Conservation (phyloP, 2,329 filamentous ascomycete species). For the Cyclaneusma minus region DNA sequence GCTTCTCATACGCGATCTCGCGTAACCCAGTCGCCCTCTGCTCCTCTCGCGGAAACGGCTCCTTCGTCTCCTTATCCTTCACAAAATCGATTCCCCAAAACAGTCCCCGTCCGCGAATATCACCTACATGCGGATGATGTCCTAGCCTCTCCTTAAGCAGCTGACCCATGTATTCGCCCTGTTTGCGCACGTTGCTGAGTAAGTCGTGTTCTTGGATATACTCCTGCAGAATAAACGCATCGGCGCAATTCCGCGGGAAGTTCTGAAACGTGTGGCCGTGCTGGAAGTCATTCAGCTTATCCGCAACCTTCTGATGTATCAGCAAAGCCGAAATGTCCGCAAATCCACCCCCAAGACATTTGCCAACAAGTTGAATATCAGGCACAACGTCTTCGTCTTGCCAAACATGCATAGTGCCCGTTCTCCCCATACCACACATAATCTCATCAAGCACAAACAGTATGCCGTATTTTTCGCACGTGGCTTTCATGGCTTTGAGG, state of each 20-base stretch:
- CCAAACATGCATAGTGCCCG: slow-evolving; percentile 38
- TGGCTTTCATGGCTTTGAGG: slow-evolving; percentile 45
- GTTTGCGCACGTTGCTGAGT: slow-evolving; percentile 37
- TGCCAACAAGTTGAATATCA: slow-evolving; percentile 51
- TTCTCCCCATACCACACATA: slow-evolving; percentile 42
- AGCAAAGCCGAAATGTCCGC: slow-evolving; percentile 45
- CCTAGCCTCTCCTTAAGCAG: slow-evolving; percentile 27
- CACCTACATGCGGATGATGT: slow-evolving; percentile 33
- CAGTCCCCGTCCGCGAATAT: slow-evolving; percentile 43
- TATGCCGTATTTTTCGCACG: slow-evolving; percentile 58
- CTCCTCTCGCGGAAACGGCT: slow-evolving; percentile 26
- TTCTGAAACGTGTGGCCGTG: slow-evolving; percentile 38
- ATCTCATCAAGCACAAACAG: slow-evolving; percentile 68
- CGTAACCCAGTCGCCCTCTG: slow-evolving; percentile 32
- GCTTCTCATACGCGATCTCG: slow-evolving; percentile 23
- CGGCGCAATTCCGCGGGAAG: too few species aligned
- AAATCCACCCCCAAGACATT: slow-evolving; percentile 50
- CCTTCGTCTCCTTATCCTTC: slow-evolving; percentile 30
- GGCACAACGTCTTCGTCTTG: slow-evolving; percentile 36
- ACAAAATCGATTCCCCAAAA: slow-evolving; percentile 43
- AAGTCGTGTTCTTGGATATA: slow-evolving; percentile 41
- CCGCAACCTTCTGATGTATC: slow-evolving; percentile 32
- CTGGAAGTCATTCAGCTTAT: slow-evolving; percentile 25
- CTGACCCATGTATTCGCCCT: slow-evolving; percentile 32
- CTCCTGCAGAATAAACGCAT: slow-evolving; percentile 27